Conservation (phyloP, 2,329 filamentous ascomycete genomes). For the Venturia pyrina region DNA sequence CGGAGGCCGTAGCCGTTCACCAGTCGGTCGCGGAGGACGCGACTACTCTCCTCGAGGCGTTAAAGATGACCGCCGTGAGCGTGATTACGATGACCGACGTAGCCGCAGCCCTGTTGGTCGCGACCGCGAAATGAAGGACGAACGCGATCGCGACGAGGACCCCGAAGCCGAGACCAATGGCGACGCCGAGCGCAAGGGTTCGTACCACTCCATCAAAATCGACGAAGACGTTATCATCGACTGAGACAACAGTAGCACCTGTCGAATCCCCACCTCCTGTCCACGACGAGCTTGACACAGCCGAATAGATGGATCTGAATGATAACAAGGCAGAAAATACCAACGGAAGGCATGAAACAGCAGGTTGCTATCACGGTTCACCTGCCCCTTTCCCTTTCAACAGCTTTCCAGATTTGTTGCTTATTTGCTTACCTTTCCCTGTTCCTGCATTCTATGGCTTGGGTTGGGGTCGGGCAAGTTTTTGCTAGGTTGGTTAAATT, state of each 20-base stretch:
- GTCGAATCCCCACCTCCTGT: slow-evolving; percentile 71
- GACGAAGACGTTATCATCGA: slow-evolving; percentile 20
- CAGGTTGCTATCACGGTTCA: neutral
- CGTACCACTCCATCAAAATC: slow-evolving; percentile 16
- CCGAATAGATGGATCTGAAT: slow-evolving; percentile 50
- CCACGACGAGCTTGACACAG: slow-evolving; percentile 93
- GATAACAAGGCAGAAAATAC: neutral
- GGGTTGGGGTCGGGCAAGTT: neutral
- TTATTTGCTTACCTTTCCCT: slow-evolving; percentile 7
- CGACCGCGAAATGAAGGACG: slow-evolving; percentile 48
- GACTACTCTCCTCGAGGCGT: slow-evolving; percentile 65
- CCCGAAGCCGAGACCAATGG: slow-evolving; percentile 72
- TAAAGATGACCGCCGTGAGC: slow-evolving; percentile 76
- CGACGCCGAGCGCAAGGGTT: slow-evolving; percentile 78
- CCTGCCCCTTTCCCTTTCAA: slow-evolving; percentile 2
- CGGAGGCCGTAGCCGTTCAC: slow-evolving; percentile 34
- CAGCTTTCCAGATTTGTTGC: neutral
- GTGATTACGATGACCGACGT: slow-evolving; percentile 58
- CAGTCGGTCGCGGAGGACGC: slow-evolving; percentile 48
- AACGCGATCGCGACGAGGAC: slow-evolving; percentile 46
- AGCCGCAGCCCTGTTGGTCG: slow-evolving; percentile 55
- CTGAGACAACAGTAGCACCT: slow-evolving; percentile 32
- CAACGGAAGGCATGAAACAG: neutral
- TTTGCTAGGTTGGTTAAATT: slow-evolving; percentile 8
- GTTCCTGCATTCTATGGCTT: slow-evolving; percentile 5